These are phyloP conservation scores for Hebeloma cylindrosporum DNA, from an alignment of 768 basidiomycete species.

Conservation along the genomic window DNA sequence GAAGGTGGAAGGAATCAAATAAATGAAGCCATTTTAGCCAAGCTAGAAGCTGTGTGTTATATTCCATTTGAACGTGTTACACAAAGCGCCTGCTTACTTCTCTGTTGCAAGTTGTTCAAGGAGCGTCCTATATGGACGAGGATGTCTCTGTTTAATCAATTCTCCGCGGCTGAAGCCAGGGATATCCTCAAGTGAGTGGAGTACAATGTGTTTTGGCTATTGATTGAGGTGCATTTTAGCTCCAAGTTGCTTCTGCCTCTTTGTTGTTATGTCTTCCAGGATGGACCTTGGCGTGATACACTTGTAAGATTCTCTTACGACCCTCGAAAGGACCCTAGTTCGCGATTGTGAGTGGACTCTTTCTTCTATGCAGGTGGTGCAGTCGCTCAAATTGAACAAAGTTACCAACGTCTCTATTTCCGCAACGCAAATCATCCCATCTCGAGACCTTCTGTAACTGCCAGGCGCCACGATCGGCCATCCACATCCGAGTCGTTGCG, in stretches of 20 bases:
- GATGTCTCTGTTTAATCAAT: slow-evolving; percentile 81
- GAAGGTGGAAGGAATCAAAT: slow-evolving; percentile 57
- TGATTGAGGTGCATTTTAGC: slow-evolving; percentile 36
- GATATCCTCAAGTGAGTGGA: slow-evolving; percentile 70
- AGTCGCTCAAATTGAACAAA: slow-evolving; percentile 30
- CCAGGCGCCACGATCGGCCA: slow-evolving; percentile 61
- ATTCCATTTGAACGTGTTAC: neutral
- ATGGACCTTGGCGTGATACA: slow-evolving; percentile 93
- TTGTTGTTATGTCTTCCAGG: slow-evolving; percentile 85
- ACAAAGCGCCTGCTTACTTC: neutral
- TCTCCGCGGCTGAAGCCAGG: slow-evolving; percentile 62
- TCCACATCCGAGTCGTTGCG: slow-evolving; percentile 40
- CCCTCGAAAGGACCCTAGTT: slow-evolving; percentile 69
- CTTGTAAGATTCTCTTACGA: slow-evolving; percentile 88
- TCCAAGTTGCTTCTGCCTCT: slow-evolving; percentile 80
- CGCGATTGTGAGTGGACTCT: slow-evolving; percentile 80
- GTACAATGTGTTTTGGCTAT: neutral
- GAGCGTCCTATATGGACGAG: slow-evolving; percentile 89
- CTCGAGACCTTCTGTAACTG: slow-evolving; percentile 71
- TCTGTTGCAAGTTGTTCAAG: slow-evolving; percentile 55
- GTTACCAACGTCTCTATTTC: slow-evolving; percentile 92
- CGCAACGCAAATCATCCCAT: slow-evolving; percentile 85
- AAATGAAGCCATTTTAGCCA: slow-evolving; percentile 53
- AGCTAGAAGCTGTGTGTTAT: slow-evolving; percentile 50
- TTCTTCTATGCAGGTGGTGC: neutral